phyloP scores from a whole-genome alignment of 352 stramenopile genomes.

The Globisporangium spiculum region DNA sequence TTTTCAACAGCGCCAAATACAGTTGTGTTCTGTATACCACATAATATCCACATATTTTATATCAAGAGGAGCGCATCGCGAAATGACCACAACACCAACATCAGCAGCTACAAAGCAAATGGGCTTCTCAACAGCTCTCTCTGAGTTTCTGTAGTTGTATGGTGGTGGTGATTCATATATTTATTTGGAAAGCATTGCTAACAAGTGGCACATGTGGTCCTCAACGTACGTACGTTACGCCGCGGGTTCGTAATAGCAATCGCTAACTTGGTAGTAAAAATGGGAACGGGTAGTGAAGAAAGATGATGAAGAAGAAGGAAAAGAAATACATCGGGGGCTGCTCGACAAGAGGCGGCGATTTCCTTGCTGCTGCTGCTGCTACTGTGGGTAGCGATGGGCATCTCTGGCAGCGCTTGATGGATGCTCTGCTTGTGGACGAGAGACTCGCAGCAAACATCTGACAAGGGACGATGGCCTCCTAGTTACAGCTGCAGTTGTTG shows the following conservation, averaged over 20 bases:
- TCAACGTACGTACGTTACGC: neutral
- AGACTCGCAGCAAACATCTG: neutral
- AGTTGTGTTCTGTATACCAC: neutral
- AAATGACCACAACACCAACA: neutral
- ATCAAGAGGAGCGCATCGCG: neutral
- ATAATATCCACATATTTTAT: neutral
- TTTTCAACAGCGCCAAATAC: neutral
- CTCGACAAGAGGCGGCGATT: neutral
- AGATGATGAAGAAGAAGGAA: neutral
- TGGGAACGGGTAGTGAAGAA: neutral
- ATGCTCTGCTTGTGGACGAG: neutral
- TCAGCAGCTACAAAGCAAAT: neutral
- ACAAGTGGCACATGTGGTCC: neutral
- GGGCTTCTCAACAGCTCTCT: neutral
- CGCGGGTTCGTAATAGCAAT: neutral
- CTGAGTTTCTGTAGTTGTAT: neutral
- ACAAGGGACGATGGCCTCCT: neutral
- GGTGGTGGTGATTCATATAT: neutral
- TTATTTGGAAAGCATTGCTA: neutral
- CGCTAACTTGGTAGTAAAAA: neutral
- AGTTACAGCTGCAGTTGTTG: conserved; percentile 18
- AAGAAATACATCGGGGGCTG: neutral
- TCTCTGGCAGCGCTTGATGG: neutral
- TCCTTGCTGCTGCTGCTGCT: neutral
- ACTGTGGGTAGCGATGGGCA: neutral